Base-by-base conservation (phyloP, 108 stramenopile genomes). In the Cyclotella sp. region DNA sequence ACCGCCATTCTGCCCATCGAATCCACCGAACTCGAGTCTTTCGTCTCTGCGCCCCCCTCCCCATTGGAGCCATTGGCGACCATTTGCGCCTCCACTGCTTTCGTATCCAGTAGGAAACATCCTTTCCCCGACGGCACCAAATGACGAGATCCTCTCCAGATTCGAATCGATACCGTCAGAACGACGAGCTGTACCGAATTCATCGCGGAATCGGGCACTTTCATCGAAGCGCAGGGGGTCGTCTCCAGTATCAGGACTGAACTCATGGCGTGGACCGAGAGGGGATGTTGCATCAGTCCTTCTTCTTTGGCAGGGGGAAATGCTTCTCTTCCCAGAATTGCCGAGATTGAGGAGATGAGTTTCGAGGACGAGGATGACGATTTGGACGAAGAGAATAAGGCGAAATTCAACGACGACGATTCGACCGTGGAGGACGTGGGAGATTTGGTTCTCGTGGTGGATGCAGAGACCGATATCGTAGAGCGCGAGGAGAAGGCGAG, bases 241-340 rank as follows among this genome's bases (percentile, higher is more conserved):
- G 14, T 60, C 9, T 60, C 59, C 6, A 53, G 21, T 53, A 12
- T 53, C 7, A 53, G 21, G 18, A 53, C 52, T 6, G 52, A 53
- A 19, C 21, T 53, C n/a, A 53, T 53, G 52, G 21, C n/a, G 11
- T 60, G 59, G 59, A 60, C 59, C 28, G 59, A 60, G 29, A 30
- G 27, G 27, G 59, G 59, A 30, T 60, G 59, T 60, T 60, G 59
- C 21, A 19, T 53, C 19, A 29, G 28, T 60, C 59, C 59, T 29
- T 16, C 13, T 8, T 14, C 12, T 28, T n/a, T n/a, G n/a, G n/a
- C n/a, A n/a, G 59, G 28, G 30, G 52, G 18, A 19, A n/a, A n/a
- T n/a, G n/a, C n/a, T n/a, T n/a, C n/a, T n/a, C 7, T 7, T 14
- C 15, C n/a, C 21, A 7, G 52, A 19, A 18, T 53, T 53, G n/a